Conservation (phyloP, 2,329 filamentous ascomycete genomes). For the Orbilia quercus region DNA sequence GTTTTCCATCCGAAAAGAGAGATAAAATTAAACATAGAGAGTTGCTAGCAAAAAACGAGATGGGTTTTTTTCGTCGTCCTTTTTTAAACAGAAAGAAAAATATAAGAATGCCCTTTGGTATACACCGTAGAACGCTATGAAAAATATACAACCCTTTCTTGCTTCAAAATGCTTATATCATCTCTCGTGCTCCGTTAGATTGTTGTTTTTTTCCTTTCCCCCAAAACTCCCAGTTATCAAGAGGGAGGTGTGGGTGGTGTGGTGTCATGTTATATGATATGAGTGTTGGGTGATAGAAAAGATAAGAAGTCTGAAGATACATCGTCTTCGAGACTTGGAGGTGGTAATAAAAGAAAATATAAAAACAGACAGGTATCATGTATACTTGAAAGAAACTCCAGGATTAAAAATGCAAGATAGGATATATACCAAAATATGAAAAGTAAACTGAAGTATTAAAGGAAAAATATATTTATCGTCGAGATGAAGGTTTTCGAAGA, state of each 20-base stretch:
- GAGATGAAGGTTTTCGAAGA: slow-evolving; percentile 27
- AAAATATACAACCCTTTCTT: slow-evolving; percentile 9
- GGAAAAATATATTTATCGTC: slow-evolving; percentile 5
- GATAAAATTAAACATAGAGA: slow-evolving; percentile 26
- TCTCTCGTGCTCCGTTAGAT: neutral
- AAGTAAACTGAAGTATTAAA: slow-evolving; percentile 13
- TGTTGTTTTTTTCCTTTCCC: too few species aligned
- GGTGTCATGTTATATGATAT: too few species aligned
- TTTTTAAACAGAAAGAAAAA: slow-evolving; percentile 11
- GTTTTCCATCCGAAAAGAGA: slow-evolving; percentile 22
- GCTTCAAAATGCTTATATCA: slow-evolving; percentile 4
- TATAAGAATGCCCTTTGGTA: slow-evolving; percentile 8
- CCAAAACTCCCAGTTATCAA: slow-evolving; percentile 9
- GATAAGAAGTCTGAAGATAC: neutral
- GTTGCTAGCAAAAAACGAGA: slow-evolving; percentile 12
- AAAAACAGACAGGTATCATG: slow-evolving; percentile 20
- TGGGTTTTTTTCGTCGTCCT: slow-evolving; percentile 12
- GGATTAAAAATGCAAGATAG: slow-evolving; percentile 35
- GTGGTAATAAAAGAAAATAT: neutral
- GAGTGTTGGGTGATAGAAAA: neutral
- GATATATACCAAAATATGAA: slow-evolving; percentile 31
- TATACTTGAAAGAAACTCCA: slow-evolving; percentile 30
- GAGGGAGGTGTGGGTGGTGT: neutral
- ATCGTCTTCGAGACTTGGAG: neutral
- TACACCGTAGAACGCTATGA: slow-evolving; percentile 5